A percentile compares a stretch with the other conserved stretches of the same genome.
phyloP scores from a whole-genome alignment of 768 basidiomycete genomes.

The Phanerochaete carnosa region DNA sequence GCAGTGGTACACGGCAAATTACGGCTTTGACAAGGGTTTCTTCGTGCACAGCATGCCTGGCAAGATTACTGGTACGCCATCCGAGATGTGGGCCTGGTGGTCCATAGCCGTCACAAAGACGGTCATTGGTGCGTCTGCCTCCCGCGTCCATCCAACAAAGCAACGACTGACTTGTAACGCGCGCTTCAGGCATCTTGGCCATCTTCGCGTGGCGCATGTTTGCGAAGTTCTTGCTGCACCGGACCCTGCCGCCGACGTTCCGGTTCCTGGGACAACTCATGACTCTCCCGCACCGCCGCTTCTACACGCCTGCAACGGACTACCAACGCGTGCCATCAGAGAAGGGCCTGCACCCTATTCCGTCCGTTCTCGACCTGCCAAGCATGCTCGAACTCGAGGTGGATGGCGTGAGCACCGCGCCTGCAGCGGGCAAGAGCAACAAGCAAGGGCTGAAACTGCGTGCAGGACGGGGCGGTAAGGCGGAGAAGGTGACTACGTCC shows the following conservation, averaged over 20 bases:
- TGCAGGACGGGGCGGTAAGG: constrained; percentile 1
- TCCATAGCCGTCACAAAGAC: constrained; percentile 37
- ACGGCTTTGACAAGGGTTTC: constrained; percentile 32
- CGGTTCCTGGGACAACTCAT: constrained; percentile 67
- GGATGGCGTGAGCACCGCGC: constrained; percentile 23
- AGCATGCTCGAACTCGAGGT: constrained; percentile 25
- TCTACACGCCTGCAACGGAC: constrained; percentile 90
- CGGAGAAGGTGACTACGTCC: constrained; percentile 2
- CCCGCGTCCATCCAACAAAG: not conserved
- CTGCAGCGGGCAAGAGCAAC: not conserved
- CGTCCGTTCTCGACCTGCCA: constrained; percentile 82
- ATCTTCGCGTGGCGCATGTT: constrained; percentile 89
- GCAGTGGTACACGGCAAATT: constrained; percentile 56
- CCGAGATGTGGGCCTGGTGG: constrained; percentile 35
- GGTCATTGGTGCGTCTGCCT: constrained; percentile 33
- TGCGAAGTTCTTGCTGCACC: constrained; percentile 73
- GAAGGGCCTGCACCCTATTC: constrained; percentile 65
- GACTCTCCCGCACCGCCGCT: constrained; percentile 76
- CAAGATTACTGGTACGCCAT: constrained; percentile 40
- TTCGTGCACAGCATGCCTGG: constrained; percentile 52
- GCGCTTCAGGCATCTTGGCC: constrained; percentile 55
- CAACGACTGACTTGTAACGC: not conserved
- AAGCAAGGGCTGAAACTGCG: constrained; percentile 7
- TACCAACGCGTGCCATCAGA: constrained; percentile 69
- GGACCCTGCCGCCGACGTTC: constrained; percentile 80